Conservation (phyloP, 148 eudicot species). For the Rheum nobile region DNA sequence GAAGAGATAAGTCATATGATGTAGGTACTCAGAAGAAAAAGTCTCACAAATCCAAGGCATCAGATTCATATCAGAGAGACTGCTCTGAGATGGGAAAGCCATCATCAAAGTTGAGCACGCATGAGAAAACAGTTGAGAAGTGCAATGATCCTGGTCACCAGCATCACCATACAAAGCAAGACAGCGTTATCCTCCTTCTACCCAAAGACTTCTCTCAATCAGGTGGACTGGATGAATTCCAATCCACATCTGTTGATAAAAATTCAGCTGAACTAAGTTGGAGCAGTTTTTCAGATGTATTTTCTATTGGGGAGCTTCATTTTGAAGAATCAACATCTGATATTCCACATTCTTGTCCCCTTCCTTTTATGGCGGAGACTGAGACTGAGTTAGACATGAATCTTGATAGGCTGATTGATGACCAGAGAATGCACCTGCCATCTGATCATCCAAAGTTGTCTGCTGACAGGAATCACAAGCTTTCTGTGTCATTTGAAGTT, state of each 20-base stretch:
- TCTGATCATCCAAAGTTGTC: constrained; percentile 8
- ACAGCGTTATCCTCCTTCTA: constrained; percentile 36
- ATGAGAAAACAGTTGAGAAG: too few species aligned
- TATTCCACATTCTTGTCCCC: constrained; percentile 34
- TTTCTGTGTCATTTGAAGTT: background rate
- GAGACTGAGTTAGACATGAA: constrained; percentile 27
- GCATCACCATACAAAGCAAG: constrained; percentile 21
- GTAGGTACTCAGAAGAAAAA: constrained; percentile 12
- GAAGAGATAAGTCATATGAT: constrained; percentile 8
- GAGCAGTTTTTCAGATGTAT: constrained; percentile 32
- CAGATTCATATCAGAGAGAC: constrained; percentile 2
- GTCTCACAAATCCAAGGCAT: constrained; percentile 9
- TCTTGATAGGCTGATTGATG: constrained; percentile 19
- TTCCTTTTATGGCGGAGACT: constrained; percentile 21
- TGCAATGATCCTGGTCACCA: constrained; percentile 13
- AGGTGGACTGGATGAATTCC: constrained; percentile 22
- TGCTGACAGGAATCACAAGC: background rate
- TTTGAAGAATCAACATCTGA: constrained; percentile 24
- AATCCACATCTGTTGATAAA: constrained; percentile 22
- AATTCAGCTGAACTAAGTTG: constrained; percentile 28
- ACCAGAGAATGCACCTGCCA: constrained; percentile 22
- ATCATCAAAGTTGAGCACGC: constrained; percentile 20
- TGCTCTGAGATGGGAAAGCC: constrained; percentile 16
- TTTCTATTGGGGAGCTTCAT: constrained; percentile 34
- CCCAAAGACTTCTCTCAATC: constrained; percentile 35